These are phyloP conservation scores for Epicoccum sorghinum DNA, from an alignment of 2,329 filamentous ascomycete species.

Conservation along the genomic window DNA sequence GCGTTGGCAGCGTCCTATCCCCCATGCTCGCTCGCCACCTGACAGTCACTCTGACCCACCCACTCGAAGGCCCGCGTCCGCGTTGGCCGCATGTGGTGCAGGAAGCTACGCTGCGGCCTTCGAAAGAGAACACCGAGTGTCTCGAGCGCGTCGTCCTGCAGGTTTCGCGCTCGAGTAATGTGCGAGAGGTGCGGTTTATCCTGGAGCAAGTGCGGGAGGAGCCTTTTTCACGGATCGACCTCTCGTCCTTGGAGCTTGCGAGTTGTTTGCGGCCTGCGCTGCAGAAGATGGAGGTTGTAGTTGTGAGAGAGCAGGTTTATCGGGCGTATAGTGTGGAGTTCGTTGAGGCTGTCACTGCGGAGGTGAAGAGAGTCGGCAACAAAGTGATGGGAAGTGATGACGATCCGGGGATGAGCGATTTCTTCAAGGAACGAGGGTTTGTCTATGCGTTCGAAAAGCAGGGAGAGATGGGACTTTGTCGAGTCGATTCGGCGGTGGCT, in stretches of 20 bases:
- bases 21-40: not conserved
- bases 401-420: not conserved
- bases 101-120: conserved; percentile 1
- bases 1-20: not conserved
- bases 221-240: conserved; percentile 2
- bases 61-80: conserved; percentile 12
- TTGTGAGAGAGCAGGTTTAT: conserved; percentile 16
- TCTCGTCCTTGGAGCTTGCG: conserved; percentile 3
- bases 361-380: conserved; percentile 9
- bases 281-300: conserved; percentile 9
- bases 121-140: conserved; percentile 5
- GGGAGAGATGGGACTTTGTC: conserved; percentile 9
- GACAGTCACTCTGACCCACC: conserved; percentile 11
- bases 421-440: conserved; percentile 4
- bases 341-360: conserved; percentile 3
- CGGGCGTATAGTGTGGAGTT: conserved; percentile 2
- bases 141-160: not conserved
- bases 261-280: conserved; percentile 3
- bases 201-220: conserved; percentile 12
- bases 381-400: conserved; percentile 11
- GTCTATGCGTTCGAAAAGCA: conserved; percentile 5
- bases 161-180: not conserved
- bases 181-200: conserved; percentile 3
- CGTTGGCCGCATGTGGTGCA: conserved; percentile 12
- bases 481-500: conserved; percentile 7